Percentiles rank a stretch among this genome's conserved stretches.
phyloP scores from a whole-genome alignment of 2,329 filamentous ascomycete genomes.

The Pyricularia grisea region DNA sequence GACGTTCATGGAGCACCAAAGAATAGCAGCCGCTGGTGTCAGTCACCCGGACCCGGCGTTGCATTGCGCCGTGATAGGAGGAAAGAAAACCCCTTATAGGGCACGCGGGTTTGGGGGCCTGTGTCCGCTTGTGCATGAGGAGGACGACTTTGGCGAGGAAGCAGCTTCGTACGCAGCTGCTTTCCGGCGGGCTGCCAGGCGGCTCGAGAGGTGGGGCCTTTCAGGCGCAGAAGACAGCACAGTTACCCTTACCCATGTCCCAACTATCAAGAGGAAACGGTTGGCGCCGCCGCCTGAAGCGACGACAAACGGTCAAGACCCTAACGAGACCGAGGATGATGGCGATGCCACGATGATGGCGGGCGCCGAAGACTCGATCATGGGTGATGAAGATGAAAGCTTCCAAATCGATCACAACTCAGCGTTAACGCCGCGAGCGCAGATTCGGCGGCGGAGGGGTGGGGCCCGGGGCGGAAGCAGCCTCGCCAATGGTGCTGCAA shows the following conservation, averaged over 20 bases:
- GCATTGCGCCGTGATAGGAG: conserved; percentile 4
- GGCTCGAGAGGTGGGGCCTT: conserved; percentile 63
- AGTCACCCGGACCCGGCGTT: conserved; percentile 9
- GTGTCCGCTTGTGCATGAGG: conserved; percentile 49
- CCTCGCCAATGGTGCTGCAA: neutral
- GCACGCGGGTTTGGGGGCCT: conserved; percentile 55
- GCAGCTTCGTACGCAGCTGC: conserved; percentile 56
- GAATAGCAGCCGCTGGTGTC: conserved; percentile 7
- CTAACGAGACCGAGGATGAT: conserved; percentile 23
- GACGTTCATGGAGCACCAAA: conserved; percentile 18
- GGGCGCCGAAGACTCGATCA: neutral
- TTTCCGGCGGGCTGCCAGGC: conserved; percentile 51
- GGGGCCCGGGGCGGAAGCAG: neutral
- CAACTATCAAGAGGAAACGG: conserved; percentile 31
- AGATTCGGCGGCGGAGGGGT: neutral
- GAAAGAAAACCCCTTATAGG: conserved; percentile 30
- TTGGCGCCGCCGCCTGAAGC: conserved; percentile 6
- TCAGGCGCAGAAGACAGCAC: conserved; percentile 30
- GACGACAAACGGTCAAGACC: conserved; percentile 16
- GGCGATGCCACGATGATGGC: neutral
- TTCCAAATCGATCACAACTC: conserved; percentile 1
- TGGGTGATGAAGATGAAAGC: conserved; percentile 1
- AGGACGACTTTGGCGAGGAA: conserved; percentile 72
- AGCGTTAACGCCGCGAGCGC: neutral
- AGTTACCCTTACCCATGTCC: conserved; percentile 31